These are phyloP conservation scores for Naganishia albida DNA, from an alignment of 1,284 basidiomycete genomes.

Conservation along the genomic window DNA sequence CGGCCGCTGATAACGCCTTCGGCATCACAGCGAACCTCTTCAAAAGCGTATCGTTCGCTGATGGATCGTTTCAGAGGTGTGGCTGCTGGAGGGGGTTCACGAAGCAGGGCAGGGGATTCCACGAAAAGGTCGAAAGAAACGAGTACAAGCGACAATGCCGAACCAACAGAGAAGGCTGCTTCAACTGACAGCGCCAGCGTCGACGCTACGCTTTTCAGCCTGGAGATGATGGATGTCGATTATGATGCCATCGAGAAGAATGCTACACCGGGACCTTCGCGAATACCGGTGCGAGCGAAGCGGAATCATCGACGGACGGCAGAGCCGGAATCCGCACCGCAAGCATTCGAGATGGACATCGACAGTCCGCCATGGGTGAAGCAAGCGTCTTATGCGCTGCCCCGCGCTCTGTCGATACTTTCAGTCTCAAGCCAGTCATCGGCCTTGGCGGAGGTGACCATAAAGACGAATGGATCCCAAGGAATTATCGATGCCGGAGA, in stretches of 20 bases:
- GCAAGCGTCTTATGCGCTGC: background rate
- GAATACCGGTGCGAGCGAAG: background rate
- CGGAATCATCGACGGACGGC: background rate
- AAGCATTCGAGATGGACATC: background rate
- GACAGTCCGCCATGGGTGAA: background rate
- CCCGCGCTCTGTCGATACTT: background rate
- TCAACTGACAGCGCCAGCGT: background rate
- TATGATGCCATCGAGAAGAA: background rate
- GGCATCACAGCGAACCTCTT: no score
- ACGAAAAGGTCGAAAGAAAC: background rate
- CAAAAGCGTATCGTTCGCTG: no score
- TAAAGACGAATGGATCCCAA: background rate
- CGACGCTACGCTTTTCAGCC: background rate
- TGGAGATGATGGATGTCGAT: background rate
- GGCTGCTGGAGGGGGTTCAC: background rate
- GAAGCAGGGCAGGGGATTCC: background rate
- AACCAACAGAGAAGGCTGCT: background rate
- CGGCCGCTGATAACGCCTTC: no score
- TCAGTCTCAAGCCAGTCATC: background rate
- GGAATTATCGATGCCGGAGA: background rate
- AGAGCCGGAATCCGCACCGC: background rate
- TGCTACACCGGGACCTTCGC: background rate
- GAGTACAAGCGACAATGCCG: background rate
- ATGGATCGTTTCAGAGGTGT: no score
- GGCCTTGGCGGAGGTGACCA: background rate